These are phyloP conservation scores for Penicillium waksmanii DNA, from an alignment of 495 filamentous ascomycete genomes.

Conservation along the genomic window DNA sequence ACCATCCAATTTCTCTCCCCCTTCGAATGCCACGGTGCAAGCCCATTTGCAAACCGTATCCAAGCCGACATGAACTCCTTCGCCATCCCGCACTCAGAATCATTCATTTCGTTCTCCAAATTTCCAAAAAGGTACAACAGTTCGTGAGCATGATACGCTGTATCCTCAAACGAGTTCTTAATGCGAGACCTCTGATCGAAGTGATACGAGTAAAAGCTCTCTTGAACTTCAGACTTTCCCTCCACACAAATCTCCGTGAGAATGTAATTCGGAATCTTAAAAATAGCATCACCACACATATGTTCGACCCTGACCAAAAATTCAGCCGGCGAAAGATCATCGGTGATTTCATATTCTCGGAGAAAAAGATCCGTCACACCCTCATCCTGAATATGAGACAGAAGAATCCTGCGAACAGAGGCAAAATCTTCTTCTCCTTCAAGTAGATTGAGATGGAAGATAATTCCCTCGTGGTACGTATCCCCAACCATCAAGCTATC, in stretches of 20 bases:
- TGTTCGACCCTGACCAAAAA: conserved; percentile 30
- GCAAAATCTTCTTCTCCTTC: conserved; percentile 25
- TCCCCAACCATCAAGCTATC: conserved; percentile 35
- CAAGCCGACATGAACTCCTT: conserved; percentile 33
- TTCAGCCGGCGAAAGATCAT: conserved; percentile 9
- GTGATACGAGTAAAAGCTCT: conserved; percentile 23
- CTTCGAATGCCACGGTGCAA: conserved; percentile 21
- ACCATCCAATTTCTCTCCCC: conserved; percentile 29
- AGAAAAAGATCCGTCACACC: conserved; percentile 26
- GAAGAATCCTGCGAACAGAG: conserved; percentile 20
- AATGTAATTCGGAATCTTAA: conserved; percentile 34
- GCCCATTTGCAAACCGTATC: conserved; percentile 32
- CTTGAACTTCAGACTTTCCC: background rate
- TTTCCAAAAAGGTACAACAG: conserved; percentile 38
- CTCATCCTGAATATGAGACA: conserved; percentile 17
- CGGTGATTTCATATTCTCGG: conserved; percentile 22
- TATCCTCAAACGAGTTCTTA: conserved; percentile 30
- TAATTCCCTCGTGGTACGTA: conserved; percentile 38
- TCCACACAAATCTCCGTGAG: conserved; percentile 9
- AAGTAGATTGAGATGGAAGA: conserved; percentile 36
- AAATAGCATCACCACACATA: conserved; percentile 38
- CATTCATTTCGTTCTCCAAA: conserved; percentile 28
- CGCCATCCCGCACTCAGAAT: conserved; percentile 24
- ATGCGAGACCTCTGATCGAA: conserved; percentile 38
- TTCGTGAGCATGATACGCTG: conserved; percentile 38